Conservation (phyloP, 1,139 yeast species). For the Suhomyces taliae region DNA sequence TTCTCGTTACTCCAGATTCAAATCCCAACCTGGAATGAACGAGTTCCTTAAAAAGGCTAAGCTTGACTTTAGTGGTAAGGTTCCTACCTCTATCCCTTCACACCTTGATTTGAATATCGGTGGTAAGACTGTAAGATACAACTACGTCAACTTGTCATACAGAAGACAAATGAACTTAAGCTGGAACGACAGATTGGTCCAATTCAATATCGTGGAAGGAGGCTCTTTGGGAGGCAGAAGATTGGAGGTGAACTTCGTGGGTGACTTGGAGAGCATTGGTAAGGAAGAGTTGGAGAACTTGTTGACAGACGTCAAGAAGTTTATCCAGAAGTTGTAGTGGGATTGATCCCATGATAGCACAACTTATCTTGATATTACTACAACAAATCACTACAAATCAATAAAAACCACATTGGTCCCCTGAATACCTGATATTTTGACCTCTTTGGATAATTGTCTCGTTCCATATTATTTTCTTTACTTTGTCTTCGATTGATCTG, state of each 20-base stretch:
- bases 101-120: constrained; percentile 36
- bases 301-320: constrained; percentile 27
- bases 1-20: constrained; percentile 29
- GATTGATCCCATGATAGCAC: too few relatives aligned
- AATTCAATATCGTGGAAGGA: constrained; percentile 53
- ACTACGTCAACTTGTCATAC: constrained; percentile 41
- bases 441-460: too few relatives aligned
- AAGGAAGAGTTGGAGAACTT: constrained; percentile 27
- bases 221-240: constrained; percentile 56
- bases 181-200: constrained; percentile 36
- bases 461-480: too few relatives aligned
- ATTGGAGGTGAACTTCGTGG: constrained; percentile 48
- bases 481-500: too few relatives aligned
- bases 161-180: constrained; percentile 47
- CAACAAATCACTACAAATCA: too few relatives aligned
- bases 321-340: constrained; percentile 22
- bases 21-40: constrained; percentile 49
- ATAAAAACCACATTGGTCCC: too few relatives aligned
- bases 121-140: constrained; percentile 40
- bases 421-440: too few relatives aligned
- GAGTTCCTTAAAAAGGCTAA: constrained; percentile 38
- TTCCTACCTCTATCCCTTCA: constrained; percentile 37
- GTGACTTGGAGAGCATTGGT: constrained; percentile 28
- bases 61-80: constrained; percentile 41
- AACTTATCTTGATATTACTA: too few relatives aligned